Evolutionary conservation across 2,329 filamentous ascomycete genomes (phyloP).

Genomic region (Xylariaceae sp.): DNA sequence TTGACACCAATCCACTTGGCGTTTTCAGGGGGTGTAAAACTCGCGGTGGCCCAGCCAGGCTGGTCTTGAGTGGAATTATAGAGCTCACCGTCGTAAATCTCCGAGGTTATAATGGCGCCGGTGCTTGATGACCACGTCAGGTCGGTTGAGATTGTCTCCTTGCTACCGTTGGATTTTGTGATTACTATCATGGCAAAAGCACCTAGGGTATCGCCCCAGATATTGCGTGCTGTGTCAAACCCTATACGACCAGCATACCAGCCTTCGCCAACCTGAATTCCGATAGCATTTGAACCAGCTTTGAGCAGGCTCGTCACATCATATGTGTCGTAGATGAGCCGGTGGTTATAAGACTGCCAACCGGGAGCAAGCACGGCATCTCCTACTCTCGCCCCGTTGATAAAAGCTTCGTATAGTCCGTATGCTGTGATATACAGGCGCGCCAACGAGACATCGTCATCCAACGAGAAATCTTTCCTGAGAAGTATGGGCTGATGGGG

Average conservation of each 20-base stretch:
- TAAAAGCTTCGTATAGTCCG: constrained; percentile 44
- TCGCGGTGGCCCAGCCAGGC: constrained; percentile 22
- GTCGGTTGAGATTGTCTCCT: constrained; percentile 29
- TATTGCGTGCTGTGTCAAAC: constrained; percentile 27
- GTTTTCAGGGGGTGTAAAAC: constrained; percentile 32
- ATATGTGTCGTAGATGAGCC: constrained; percentile 51
- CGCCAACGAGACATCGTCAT: constrained; percentile 31
- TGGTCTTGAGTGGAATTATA: constrained; percentile 32
- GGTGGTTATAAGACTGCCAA: constrained; percentile 48
- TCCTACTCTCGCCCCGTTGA: constrained; percentile 44
- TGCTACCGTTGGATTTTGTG: constrained; percentile 17
- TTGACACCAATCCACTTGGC: constrained; percentile 32
- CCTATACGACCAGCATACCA: constrained; percentile 46
- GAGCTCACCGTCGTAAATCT: constrained; percentile 32
- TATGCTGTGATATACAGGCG: constrained; percentile 45
- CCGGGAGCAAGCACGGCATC: constrained; percentile 46
- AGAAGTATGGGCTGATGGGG: constrained; percentile 34
- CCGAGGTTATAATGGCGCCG: constrained; percentile 27
- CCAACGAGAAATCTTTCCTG: constrained; percentile 34
- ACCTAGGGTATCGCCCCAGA: constrained; percentile 34
- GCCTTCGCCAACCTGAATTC: constrained; percentile 47
- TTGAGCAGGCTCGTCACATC: constrained; percentile 44
- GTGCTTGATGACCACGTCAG: constrained; percentile 31
- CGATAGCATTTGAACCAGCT: constrained; percentile 39
- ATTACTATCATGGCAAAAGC: constrained; percentile 32